Evolutionary conservation across 805 yeast species (phyloP).

Genomic region (Candida endomychidarum): DNA sequence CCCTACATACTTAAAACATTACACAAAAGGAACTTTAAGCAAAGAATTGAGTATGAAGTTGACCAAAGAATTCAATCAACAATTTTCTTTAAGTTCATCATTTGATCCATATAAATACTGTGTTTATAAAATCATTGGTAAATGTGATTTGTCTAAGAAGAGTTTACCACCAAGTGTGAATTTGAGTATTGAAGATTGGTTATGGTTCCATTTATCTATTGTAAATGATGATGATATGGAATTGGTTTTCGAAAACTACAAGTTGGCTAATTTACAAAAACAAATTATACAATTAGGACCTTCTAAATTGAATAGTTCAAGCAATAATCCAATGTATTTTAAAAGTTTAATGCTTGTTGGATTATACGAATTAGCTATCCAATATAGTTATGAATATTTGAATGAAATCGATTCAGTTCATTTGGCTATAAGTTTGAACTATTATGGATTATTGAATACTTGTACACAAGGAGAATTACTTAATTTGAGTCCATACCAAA

Average conservation of each 20-base stretch:
- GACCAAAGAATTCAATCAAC: constrained; percentile 79
- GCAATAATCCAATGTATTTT: constrained; percentile 68
- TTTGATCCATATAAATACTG: constrained; percentile 91
- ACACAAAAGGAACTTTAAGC: constrained; percentile 55
- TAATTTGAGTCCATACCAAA: constrained; percentile 28
- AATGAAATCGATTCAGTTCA: constrained; percentile 89
- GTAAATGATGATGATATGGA: constrained; percentile 55
- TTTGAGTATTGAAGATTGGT: constrained; percentile 89
- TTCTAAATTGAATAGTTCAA: constrained; percentile 62
- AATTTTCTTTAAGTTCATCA: constrained; percentile 57
- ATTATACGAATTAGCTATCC: constrained; percentile 75
- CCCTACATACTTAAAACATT: constrained; percentile 75
- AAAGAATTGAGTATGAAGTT: constrained; percentile 67
- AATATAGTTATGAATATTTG: constrained; percentile 53
- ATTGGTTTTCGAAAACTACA: constrained; percentile 68
- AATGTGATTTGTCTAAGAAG: constrained; percentile 72
- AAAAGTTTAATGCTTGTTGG: constrained; percentile 76
- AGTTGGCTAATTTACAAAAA: constrained; percentile 71
- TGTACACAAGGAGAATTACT: constrained; percentile 24
- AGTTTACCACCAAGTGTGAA: constrained; percentile 66
- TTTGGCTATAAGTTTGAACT: constrained; percentile 75
- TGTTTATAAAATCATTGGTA: constrained; percentile 88
- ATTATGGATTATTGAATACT: constrained; percentile 60
- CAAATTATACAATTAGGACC: constrained; percentile 72
- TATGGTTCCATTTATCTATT: constrained; percentile 87